A percentile compares a stretch with the other conserved stretches of the same genome.
Conservation (phyloP, 2,329 filamentous ascomycete species). For the Colletotrichum sp. region DNA sequence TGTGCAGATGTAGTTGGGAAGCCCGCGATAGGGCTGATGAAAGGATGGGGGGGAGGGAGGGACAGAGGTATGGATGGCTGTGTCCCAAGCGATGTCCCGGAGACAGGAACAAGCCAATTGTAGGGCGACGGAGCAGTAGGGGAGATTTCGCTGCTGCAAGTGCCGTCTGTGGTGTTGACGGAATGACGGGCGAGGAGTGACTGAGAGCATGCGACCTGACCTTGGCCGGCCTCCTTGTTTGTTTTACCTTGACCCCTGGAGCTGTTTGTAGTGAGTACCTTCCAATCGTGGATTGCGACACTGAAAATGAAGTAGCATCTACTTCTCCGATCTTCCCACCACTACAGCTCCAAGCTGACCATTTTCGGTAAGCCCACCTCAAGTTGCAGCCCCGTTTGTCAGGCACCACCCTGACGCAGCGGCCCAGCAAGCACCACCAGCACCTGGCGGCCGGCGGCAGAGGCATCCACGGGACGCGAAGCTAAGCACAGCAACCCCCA, state of each 20-base stretch:
- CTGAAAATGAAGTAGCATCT: neutral
- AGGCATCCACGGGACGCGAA: conserved; percentile 32
- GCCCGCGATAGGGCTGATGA: neutral
- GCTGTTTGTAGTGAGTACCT: conserved; percentile 2
- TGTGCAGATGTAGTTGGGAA: neutral
- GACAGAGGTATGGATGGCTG: neutral
- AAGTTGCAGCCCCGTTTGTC: conserved; percentile 13
- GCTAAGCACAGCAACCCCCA: conserved; percentile 21
- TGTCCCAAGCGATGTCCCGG: neutral
- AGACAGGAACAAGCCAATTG: neutral
- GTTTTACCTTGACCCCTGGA: conserved; percentile 12
- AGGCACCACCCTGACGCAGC: conserved; percentile 15
- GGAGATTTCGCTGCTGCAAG: neutral
- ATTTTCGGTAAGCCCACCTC: conserved; percentile 3
- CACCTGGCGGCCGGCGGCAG: conserved; percentile 5
- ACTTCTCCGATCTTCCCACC: neutral
- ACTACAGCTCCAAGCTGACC: conserved; percentile 11
- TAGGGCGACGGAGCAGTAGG: neutral
- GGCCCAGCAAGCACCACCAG: neutral
- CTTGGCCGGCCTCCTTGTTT: conserved; percentile 7
- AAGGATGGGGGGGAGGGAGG: neutral
- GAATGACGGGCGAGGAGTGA: neutral
- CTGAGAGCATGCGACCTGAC: conserved; percentile 3
- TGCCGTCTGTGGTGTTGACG: conserved; percentile 17
- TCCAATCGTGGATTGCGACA: neutral